Evolutionary conservation across 257 asterid species (phyloP), one percentile per base, ranked within the genome.

Genomic region (Mentha longifolia): DNA sequence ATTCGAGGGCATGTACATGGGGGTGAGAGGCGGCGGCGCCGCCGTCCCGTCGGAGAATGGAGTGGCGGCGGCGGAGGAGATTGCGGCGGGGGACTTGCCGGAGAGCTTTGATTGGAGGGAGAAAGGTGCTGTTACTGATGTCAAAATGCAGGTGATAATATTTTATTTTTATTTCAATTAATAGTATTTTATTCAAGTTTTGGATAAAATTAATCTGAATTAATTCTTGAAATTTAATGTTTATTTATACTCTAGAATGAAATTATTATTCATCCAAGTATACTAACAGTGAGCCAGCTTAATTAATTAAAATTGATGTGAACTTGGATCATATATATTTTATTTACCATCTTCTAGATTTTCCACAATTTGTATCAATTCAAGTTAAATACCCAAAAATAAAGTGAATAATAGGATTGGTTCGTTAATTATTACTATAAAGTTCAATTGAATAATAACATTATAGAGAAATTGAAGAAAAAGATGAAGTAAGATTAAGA

Each of bases 31-130:
- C 5, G 84, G 75, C 6, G 20, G 43, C 49, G 68, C 49, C 49
- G 68, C 59, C 25, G 49, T 35, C 51, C 19, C 57, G 61, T 14
- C 52, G 78, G 74, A 39, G 65, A 76, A 70, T 14, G 79, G 70
- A 4, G 77, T 19, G 16, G 79, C n/a, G 78, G 89, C 86, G 69
- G 80, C 50, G n/a, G n/a, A n/a, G 70, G 84, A 71, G 76, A 4
- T 84, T 79, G 92, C 76, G 31, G 93, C 67, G 5, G 79, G 52
- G 50, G 84, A 80, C 35, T 81, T 92, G 92, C 98, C 98, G 72
- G 88, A 87, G 74, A 78, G 75, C 64, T 92, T 92, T 81, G 98
- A 92, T 65, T 92, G 98, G 98, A 83, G 98, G 76, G 93, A 90
- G 60, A 85, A 71, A 78, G 97, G 98, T 47, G 98, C 98, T 39